Base-by-base conservation (phyloP, 2,329 filamentous ascomycete species). In the Colletotrichum zoysiae region DNA sequence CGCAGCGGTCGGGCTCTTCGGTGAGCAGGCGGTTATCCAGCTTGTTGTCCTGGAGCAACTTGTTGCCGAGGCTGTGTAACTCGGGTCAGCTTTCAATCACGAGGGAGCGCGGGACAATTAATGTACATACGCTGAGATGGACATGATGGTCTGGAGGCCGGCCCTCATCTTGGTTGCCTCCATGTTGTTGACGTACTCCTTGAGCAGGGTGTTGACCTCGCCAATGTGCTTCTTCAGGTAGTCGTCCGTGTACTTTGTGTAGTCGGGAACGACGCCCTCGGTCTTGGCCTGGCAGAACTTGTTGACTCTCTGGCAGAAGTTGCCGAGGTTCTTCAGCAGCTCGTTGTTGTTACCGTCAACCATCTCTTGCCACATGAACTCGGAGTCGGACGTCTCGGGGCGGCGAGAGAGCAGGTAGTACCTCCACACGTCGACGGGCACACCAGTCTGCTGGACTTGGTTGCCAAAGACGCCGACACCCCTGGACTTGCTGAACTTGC, bases 401-500 rank as follows among this genome's bases (percentile, higher is more conserved):
- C 95, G 90, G 80, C 93, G 92, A 56, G 94, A 92, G 48, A 97
- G 87, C 30, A 98, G 89, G 84, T 96, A 97, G 83, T 95, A 97
- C 75, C 95, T 88, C 94, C 95, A 98, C n/a, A 98, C 93, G 74
- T 95, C 93, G 0, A 94, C 86, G 20, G 92, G 89, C 23, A 98
- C 88, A 26, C 94, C 95, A 11, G 94, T 97, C 67, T 97, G 91
- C 82, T 93, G 92, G 58, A 94, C 95, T 77, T 93, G 94, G 83
- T 93, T 95, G 62, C 95, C 95, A 78, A 98, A 98, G 1, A 98
- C 95, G 77, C 95, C 95, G 48, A 98, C 89, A 42, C 93, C 93
- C 77, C 94, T 89, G 62, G 93, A 96, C 83, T 98, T 98, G 79
- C 92, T 95, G 84, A 98, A 98, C 81, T 98, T 98, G 75, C 93